Conservation (phyloP, 179 eudicot genomes). For the Carnegiea gigantea region DNA sequence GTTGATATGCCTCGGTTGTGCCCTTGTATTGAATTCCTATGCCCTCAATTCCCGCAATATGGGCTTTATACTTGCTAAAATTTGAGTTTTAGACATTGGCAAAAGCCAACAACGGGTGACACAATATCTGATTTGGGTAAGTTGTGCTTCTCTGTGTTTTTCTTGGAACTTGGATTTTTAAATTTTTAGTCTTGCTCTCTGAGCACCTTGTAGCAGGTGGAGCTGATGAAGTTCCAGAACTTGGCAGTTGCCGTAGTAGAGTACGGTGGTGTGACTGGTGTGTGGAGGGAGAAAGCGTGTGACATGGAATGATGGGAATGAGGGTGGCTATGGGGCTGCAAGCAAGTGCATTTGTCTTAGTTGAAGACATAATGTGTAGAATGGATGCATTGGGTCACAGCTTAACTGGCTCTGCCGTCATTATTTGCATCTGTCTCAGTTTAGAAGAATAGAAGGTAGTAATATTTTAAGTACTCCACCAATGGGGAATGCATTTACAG, state of each 20-base stretch:
- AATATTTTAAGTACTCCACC: neutral
- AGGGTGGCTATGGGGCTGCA: neutral
- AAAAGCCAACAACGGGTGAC: neutral
- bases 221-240: neutral
- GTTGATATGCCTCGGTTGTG: neutral
- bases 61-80: neutral
- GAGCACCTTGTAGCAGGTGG: neutral
- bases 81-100: neutral
- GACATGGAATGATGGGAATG: neutral
- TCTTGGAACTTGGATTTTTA: neutral
- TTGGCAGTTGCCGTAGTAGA: too few species aligned
- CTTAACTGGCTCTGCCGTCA: too few species aligned
- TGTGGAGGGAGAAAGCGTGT: neutral
- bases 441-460: neutral
- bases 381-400: too few species aligned
- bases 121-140: neutral
- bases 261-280: too few species aligned
- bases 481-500: neutral
- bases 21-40: too few species aligned
- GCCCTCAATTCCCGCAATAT: neutral
- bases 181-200: neutral
- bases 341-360: neutral
- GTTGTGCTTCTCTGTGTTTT: neutral
- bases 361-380: neutral
- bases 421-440: neutral